These are phyloP conservation scores for Chlamydomonas incerta DNA, from an alignment of 139 green algal species.

Conservation along the genomic window DNA sequence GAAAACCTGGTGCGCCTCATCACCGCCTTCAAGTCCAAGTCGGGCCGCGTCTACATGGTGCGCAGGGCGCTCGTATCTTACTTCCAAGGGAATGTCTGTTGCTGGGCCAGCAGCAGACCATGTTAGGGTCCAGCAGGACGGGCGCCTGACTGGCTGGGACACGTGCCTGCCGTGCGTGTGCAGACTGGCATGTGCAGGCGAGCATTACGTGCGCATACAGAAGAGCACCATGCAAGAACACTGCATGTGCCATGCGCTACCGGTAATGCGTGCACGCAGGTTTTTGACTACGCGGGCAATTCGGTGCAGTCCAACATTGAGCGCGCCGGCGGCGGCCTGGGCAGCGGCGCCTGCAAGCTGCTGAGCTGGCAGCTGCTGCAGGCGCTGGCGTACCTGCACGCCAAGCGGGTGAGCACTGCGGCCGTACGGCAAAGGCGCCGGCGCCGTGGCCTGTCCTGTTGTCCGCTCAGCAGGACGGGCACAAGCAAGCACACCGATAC, in stretches of 20 bases:
- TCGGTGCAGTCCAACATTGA: conserved; percentile 20
- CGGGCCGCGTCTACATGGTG: conserved; percentile 50
- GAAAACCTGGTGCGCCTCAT: conserved; percentile 38
- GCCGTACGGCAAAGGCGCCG: no score
- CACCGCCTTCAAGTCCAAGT: conserved; percentile 45
- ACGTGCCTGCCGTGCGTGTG: no score
- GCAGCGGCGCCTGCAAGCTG: conserved; percentile 17
- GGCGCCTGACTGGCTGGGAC: no score
- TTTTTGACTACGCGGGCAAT: conserved; percentile 42
- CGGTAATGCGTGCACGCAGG: not conserved
- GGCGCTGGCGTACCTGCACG: conserved; percentile 41
- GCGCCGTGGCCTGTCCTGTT: no score
- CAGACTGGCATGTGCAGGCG: not conserved
- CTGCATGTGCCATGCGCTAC: no score
- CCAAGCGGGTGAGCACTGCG: conserved; percentile 19
- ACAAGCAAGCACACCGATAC: no score
- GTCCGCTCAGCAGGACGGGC: no score
- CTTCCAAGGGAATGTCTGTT: no score
- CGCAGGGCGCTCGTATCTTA: not conserved
- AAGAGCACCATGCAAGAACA: no score
- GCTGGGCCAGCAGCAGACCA: no score
- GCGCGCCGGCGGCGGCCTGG: conserved; percentile 14
- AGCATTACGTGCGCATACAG: no score
- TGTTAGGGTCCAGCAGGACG: no score
- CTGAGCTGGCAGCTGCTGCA: conserved; percentile 55